Conservation (phyloP, 176 grass and related monocot genomes). For the Bolboschoenus planiculmis region DNA sequence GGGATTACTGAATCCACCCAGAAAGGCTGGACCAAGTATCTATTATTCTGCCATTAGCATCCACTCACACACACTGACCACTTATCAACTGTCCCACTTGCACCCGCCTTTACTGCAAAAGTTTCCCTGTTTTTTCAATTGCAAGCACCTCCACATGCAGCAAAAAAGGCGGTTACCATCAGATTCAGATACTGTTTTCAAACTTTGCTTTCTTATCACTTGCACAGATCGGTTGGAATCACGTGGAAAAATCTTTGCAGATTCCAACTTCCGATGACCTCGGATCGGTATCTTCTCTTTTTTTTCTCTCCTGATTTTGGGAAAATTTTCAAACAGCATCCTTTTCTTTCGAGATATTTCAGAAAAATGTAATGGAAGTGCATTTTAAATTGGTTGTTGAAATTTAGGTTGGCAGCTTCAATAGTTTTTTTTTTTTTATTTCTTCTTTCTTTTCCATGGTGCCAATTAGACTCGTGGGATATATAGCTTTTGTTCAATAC, state of each 20-base stretch:
- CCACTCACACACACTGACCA: no score
- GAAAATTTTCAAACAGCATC: neutral
- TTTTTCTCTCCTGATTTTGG: neutral
- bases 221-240: neutral
- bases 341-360: neutral
- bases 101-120: constrained; percentile 14
- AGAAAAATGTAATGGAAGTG: neutral
- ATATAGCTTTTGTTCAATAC: neutral
- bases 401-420: neutral
- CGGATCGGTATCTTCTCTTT: neutral
- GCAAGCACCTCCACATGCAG: neutral
- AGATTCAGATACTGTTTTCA: constrained; percentile 8
- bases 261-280: neutral
- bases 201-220: neutral
- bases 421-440: neutral
- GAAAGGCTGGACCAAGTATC: constrained; percentile 28
- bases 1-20: constrained; percentile 27
- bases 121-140: neutral
- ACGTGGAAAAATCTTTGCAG: neutral
- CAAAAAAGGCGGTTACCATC: neutral
- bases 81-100: constrained; percentile 7
- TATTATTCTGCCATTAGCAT: constrained; percentile 9
- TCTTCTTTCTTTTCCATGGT: neutral
- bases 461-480: neutral
- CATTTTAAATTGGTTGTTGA: neutral